These are phyloP conservation scores for Darksidea phi DNA, from an alignment of 495 filamentous ascomycete genomes.

Conservation along the genomic window DNA sequence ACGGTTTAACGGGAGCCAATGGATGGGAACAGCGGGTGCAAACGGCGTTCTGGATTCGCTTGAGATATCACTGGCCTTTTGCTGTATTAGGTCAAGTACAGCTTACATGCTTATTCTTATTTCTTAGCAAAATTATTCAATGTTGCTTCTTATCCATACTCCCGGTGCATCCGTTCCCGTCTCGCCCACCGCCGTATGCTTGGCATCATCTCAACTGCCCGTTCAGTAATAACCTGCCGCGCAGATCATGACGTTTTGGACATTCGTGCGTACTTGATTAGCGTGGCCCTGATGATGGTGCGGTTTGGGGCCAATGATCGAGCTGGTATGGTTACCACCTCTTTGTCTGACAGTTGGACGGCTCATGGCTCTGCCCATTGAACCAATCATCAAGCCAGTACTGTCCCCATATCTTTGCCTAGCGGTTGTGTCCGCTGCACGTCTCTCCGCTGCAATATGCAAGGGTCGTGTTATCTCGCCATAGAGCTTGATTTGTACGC, in stretches of 20 bases:
- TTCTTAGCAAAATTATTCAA: neutral
- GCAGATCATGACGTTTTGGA: neutral
- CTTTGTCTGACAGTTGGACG: too few relatives aligned
- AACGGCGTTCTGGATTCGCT: neutral
- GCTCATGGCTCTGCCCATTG: too few relatives aligned
- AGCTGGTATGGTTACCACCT: neutral
- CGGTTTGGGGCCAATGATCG: neutral
- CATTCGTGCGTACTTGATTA: neutral
- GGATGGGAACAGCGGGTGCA: too few relatives aligned
- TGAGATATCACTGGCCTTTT: neutral
- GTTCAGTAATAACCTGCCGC: neutral
- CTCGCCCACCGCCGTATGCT: neutral
- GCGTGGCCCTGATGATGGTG: neutral
- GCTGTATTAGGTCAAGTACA: neutral
- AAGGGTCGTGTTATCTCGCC: too few relatives aligned
- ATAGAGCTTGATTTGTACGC: too few relatives aligned
- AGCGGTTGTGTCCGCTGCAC: too few relatives aligned
- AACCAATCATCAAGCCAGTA: neutral
- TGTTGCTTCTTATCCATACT: neutral
- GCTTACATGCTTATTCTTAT: neutral
- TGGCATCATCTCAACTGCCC: neutral
- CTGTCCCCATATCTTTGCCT: neutral
- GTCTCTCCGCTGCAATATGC: neutral
- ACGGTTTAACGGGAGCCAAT: neutral
- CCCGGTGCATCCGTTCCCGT: neutral